These are phyloP conservation scores for Chlamydomonas sp. DNA, from an alignment of 139 green algal genomes.

Conservation along the genomic window DNA sequence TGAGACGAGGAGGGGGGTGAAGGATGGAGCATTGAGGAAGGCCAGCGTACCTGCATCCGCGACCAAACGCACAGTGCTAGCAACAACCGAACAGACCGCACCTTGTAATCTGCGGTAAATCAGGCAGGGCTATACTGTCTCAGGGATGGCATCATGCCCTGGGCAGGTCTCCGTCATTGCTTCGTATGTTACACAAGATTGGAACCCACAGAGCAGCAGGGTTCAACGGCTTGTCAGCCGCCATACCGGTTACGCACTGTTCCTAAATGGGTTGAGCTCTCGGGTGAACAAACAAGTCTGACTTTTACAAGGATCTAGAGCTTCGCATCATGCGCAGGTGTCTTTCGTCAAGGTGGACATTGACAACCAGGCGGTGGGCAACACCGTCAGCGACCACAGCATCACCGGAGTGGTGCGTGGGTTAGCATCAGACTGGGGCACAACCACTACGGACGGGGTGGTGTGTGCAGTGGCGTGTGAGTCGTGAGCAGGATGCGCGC, in stretches of 20 bases:
- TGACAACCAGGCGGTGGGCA: conserved; percentile 52
- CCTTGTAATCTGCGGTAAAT: too few relatives aligned
- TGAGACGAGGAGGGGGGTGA: neutral
- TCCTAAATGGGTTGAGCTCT: too few relatives aligned
- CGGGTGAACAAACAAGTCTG: too few relatives aligned
- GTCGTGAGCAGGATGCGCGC: neutral
- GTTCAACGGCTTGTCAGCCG: too few relatives aligned
- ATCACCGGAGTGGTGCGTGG: conserved; percentile 62
- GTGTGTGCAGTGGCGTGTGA: neutral
- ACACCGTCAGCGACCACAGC: conserved; percentile 54
- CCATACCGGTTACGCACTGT: too few relatives aligned
- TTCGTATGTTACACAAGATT: too few relatives aligned
- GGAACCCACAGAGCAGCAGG: too few relatives aligned
- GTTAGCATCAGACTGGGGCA: neutral
- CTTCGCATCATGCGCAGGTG: conserved; percentile 32
- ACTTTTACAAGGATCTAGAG: neutral
- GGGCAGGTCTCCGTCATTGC: too few relatives aligned
- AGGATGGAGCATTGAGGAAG: neutral
- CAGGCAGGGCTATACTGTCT: too few relatives aligned
- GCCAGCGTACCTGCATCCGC: neutral
- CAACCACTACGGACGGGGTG: too few relatives aligned
- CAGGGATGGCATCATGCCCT: too few relatives aligned
- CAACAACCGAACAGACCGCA: too few relatives aligned
- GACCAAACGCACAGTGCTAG: neutral
- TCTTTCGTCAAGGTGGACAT: conserved; percentile 83